Evolutionary conservation across 768 basidiomycete genomes (phyloP).

Genomic region (Asterophora parasitica): DNA sequence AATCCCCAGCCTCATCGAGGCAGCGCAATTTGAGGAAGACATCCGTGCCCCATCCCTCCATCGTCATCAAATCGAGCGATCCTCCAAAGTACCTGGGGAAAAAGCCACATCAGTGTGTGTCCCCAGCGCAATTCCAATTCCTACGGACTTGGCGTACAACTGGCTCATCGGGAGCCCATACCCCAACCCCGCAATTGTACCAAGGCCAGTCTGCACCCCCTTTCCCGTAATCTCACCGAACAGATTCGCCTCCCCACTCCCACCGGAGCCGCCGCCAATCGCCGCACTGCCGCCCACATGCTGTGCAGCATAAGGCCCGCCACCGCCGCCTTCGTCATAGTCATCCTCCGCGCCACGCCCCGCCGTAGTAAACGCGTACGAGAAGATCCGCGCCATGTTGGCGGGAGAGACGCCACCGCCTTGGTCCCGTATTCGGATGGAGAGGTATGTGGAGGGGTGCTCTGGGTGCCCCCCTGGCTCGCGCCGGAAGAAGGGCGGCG

Average conservation of each 20-base stretch:
- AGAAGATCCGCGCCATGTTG: conserved; percentile 78
- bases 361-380: conserved; percentile 89
- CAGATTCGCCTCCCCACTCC: conserved; percentile 44
- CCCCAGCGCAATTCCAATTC: not conserved
- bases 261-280: conserved; percentile 31
- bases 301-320: conserved; percentile 77
- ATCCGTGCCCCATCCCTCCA: conserved; percentile 80
- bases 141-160: conserved; percentile 57
- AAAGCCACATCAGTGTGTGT: conserved; percentile 3
- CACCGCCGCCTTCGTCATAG: conserved; percentile 40
- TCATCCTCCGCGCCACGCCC: conserved; percentile 39
- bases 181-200: conserved; percentile 87
- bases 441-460: conserved; percentile 48
- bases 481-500: conserved; percentile 41
- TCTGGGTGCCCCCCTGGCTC: conserved; percentile 17
- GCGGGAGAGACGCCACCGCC: conserved; percentile 78
- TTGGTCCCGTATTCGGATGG: conserved; percentile 78
- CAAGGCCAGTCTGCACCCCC: conserved; percentile 74
- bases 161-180: conserved; percentile 84
- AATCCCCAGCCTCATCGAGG: conserved; percentile 45
- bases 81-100: conserved; percentile 77
- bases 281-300: conserved; percentile 70
- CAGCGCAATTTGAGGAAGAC: conserved; percentile 47
- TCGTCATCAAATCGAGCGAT: conserved; percentile 70
- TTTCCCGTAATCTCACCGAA: conserved; percentile 78